Base-by-base conservation (phyloP, 2,329 filamentous ascomycete species). In the Colletotrichum sp. region DNA sequence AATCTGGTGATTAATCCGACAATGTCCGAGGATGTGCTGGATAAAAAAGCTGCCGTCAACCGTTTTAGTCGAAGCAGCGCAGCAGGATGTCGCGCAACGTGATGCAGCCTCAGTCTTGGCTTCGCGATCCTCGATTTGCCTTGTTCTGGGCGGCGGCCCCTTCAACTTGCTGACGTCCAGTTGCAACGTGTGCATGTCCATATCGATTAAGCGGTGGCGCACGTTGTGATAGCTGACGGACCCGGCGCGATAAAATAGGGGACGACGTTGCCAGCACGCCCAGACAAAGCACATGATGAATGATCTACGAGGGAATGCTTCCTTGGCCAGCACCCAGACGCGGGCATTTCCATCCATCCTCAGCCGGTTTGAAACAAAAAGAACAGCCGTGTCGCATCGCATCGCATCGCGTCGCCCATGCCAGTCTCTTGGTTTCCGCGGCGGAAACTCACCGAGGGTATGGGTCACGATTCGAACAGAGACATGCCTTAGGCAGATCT, bases 291-390 rank as follows among this genome's bases (percentile, higher is more conserved):
- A 34, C 63, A 52, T 36, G 26, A 61, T 67, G 70, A 43, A 58
- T 32, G 64, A 68, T 75, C 57, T 75, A 36, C 57, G 26, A 32
- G 52, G 38, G 38, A 52, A 15, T 30, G 26, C 57, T 65, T 65
- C 38, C 57, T 75, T 72, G 60, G 28, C 57, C n/a, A 65, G 32
- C 18, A 58, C 34, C 34, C 38, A 43, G 30, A 28, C 55, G 71
- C 58, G 32, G 38, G 63, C 24, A 72, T 72, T 32, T 43, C 38
- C 38, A n/a, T 43, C 32, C 69, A 72, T 72, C 55, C 38, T 32
- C 70, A 60, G 43, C 34, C 64, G 60, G 34, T 73, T 68, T 75
- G 70, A 75, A 75, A 75, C 73, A 73, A 75, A 66, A 73, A 48
- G 63, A 43, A 43, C 57, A 73, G 73, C 69, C 69, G 58, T 72